A percentile compares a stretch with the other conserved stretches of the same genome.
Conservation (phyloP, 371 early-diverging fungal species). For the Nematocida sp. region DNA sequence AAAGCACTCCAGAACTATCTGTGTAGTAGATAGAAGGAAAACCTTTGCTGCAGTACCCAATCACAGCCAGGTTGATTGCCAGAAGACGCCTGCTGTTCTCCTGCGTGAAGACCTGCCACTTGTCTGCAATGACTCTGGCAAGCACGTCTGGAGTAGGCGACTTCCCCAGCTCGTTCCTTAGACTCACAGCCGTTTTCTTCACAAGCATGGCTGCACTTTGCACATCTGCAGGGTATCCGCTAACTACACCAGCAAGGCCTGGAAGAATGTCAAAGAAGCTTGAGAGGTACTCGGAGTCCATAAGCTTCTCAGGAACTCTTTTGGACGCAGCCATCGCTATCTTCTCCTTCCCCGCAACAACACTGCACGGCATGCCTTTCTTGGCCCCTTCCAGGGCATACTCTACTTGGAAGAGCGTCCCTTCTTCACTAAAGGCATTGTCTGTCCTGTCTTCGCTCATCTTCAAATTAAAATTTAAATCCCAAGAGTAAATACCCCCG, state of each 20-base stretch:
- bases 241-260: conserved; percentile 47
- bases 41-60: conserved; percentile 61
- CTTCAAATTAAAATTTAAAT: conserved; percentile 3
- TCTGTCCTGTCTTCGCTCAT: conserved; percentile 44
- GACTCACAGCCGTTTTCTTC: conserved; percentile 40
- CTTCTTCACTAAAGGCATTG: conserved; percentile 63
- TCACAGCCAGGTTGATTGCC: conserved; percentile 56
- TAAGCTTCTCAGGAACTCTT: conserved; percentile 49
- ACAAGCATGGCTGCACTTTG: conserved; percentile 40
- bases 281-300: conserved; percentile 44
- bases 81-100: conserved; percentile 46
- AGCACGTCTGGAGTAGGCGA: conserved; percentile 62
- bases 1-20: conserved; percentile 59
- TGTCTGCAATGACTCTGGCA: conserved; percentile 56
- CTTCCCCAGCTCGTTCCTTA: conserved; percentile 55
- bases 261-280: conserved; percentile 50
- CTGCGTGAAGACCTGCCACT: conserved; percentile 60
- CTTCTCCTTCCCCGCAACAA: conserved; percentile 40
- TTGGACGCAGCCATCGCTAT: conserved; percentile 60
- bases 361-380: conserved; percentile 56
- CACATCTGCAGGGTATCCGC: conserved; percentile 61
- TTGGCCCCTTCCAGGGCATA: conserved; percentile 65
- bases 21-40: conserved; percentile 59
- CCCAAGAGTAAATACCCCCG: background rate
- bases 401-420: conserved; percentile 63